Evolutionary conservation across 176 grass and related monocot genomes (phyloP).

Genomic region (Musa troglodytarum): DNA sequence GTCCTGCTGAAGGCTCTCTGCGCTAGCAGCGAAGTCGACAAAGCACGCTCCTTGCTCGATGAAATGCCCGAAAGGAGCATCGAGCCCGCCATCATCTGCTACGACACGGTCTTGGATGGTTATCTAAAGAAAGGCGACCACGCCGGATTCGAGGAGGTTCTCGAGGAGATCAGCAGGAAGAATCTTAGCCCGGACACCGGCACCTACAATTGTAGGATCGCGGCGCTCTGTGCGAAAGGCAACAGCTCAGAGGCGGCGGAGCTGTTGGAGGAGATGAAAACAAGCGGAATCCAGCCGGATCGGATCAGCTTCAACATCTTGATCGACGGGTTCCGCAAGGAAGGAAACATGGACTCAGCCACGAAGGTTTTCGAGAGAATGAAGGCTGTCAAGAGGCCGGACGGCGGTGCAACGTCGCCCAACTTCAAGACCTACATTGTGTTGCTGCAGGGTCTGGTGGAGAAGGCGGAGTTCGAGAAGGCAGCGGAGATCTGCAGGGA

Average conservation of each 20-base stretch:
- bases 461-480: constrained; percentile 26
- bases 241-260: constrained; percentile 46
- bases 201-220: constrained; percentile 57
- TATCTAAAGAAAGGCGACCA: constrained; percentile 40
- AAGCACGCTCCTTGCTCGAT: constrained; percentile 37
- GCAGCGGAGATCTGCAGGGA: constrained; percentile 60
- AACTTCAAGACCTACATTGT: constrained; percentile 47
- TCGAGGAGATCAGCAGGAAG: constrained; percentile 27
- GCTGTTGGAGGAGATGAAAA: constrained; percentile 39
- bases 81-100: constrained; percentile 49
- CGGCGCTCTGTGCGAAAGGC: constrained; percentile 34
- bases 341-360: constrained; percentile 42
- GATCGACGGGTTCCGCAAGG: constrained; percentile 41
- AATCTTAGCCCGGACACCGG: constrained; percentile 34
- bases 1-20: constrained; percentile 39
- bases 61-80: constrained; percentile 41
- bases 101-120: constrained; percentile 59
- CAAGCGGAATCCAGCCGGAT: constrained; percentile 34
- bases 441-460: constrained; percentile 48
- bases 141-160: constrained; percentile 34
- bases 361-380: constrained; percentile 47
- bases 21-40: constrained; percentile 5
- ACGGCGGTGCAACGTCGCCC: constrained; percentile 32
- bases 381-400: constrained; percentile 26
- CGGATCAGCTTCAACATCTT: constrained; percentile 39